phyloP scores from a whole-genome alignment of 306 rosid genomes.

The Hippophae rhamnoides region DNA sequence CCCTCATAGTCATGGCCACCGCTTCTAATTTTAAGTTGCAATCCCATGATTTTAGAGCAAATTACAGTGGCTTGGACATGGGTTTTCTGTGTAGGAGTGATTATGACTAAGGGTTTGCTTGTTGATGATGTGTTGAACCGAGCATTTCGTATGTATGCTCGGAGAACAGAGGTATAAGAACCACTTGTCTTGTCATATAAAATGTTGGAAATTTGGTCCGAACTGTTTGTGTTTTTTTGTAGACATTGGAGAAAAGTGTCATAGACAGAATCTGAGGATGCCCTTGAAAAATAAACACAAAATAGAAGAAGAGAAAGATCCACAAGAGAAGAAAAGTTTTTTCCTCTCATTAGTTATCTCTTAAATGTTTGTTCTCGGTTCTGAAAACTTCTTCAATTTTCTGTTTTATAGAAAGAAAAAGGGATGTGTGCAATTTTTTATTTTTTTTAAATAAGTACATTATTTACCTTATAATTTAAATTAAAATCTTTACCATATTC shows the following conservation, averaged over 20 bases:
- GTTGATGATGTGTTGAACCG: constrained; percentile 27
- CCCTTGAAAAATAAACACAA: constrained; percentile 12
- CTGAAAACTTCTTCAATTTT: no score
- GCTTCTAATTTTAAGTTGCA: constrained; percentile 36
- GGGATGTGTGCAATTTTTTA: no score
- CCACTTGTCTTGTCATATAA: constrained; percentile 24
- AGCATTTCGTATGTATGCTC: constrained; percentile 27
- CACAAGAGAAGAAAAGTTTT: neutral
- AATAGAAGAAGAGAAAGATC: neutral
- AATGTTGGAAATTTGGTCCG: constrained; percentile 19
- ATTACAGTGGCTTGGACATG: constrained; percentile 30
- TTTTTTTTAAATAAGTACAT: no score
- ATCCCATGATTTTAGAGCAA: constrained; percentile 25
- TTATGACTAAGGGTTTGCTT: constrained; percentile 33
- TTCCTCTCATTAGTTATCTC: neutral
- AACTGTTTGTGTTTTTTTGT: constrained; percentile 14
- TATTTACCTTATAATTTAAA: no score
- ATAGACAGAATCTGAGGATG: constrained; percentile 12
- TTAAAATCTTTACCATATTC: no score
- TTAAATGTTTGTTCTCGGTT: no score
- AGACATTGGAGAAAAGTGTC: constrained; percentile 31
- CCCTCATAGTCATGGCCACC: constrained; percentile 17
- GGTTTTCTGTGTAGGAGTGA: constrained; percentile 29
- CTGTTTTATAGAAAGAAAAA: no score
- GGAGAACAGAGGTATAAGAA: constrained; percentile 29